Percentiles rank a stretch among this genome's conserved stretches.
These are phyloP conservation scores for Naumovozyma baii DNA, from an alignment of 805 yeast genomes.

Conservation along the genomic window DNA sequence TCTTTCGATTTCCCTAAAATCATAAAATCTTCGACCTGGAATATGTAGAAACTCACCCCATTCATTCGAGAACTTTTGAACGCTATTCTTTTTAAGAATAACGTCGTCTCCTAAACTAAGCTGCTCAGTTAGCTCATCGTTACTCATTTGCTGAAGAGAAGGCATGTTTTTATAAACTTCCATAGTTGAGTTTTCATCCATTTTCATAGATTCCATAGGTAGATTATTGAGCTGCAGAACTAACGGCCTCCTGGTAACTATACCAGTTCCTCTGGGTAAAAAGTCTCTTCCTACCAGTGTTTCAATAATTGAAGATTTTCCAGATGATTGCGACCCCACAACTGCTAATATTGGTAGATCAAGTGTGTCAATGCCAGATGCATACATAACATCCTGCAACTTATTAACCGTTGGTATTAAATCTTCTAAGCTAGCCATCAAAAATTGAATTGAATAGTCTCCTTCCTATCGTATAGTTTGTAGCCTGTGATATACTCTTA, in stretches of 20 bases:
- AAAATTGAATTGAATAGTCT: constrained; percentile 1
- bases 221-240: constrained; percentile 76
- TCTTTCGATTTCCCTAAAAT: constrained; percentile 77
- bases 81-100: not conserved
- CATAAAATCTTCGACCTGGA: constrained; percentile 79
- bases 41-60: constrained; percentile 97
- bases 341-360: constrained; percentile 93
- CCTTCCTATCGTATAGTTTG: not conserved
- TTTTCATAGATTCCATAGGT: constrained; percentile 7
- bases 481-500: not conserved
- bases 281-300: constrained; percentile 94
- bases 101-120: not conserved
- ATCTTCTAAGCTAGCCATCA: constrained; percentile 32
- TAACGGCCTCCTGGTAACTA: constrained; percentile 90
- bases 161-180: not conserved
- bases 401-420: constrained; percentile 77
- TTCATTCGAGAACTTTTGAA: constrained; percentile 38
- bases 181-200: constrained; percentile 19
- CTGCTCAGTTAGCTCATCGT: not conserved
- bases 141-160: not conserved
- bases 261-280: constrained; percentile 93
- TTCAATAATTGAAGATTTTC: constrained; percentile 89
- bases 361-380: constrained; percentile 82
- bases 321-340: constrained; percentile 95
- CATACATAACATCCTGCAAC: constrained; percentile 93